A percentile compares a stretch with the other conserved stretches of the same genome.
phyloP scores from a whole-genome alignment of 768 basidiomycete species.

The Astraeus odoratus region DNA sequence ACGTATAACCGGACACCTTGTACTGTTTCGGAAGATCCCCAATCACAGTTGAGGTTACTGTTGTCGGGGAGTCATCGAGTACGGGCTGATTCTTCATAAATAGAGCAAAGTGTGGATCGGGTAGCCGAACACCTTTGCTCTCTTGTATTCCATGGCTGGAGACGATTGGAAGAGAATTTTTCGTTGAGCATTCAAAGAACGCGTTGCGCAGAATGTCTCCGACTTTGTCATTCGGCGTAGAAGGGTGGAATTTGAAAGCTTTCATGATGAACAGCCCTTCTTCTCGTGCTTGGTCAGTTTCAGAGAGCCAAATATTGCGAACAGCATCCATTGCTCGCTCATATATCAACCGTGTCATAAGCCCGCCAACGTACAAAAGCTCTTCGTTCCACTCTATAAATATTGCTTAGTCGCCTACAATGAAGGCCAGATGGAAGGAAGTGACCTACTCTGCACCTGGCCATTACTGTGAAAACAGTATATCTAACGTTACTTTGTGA shows the following conservation, averaged over 20 bases:
- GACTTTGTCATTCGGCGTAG: slow-evolving; percentile 66
- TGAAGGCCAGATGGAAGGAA: neutral
- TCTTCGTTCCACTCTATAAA: slow-evolving; percentile 82
- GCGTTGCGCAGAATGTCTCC: slow-evolving; percentile 60
- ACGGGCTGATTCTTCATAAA: slow-evolving; percentile 75
- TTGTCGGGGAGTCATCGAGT: slow-evolving; percentile 25
- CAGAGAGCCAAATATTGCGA: slow-evolving; percentile 24
- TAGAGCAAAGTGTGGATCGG: slow-evolving; percentile 52
- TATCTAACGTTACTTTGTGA: neutral
- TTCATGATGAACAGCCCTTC: slow-evolving; percentile 65
- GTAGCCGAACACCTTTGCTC: slow-evolving; percentile 63
- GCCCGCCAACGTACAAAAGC: slow-evolving; percentile 75
- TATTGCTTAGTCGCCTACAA: neutral
- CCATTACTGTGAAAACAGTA: slow-evolving; percentile 71
- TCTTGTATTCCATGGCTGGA: slow-evolving; percentile 65
- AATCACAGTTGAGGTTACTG: slow-evolving; percentile 45
- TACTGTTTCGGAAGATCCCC: slow-evolving; percentile 50
- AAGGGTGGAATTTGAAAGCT: slow-evolving; percentile 83
- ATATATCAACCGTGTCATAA: slow-evolving; percentile 75
- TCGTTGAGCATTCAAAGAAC: slow-evolving; percentile 61
- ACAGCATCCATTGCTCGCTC: slow-evolving; percentile 68
- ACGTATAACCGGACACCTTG: slow-evolving; percentile 61
- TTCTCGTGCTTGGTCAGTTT: neutral
- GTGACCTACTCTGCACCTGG: slow-evolving; percentile 66
- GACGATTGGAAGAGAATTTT: slow-evolving; percentile 58